Percentiles rank a stretch among this genome's conserved stretches.
phyloP scores from a whole-genome alignment of 352 stramenopile species.

The Phytophthora rubi region DNA sequence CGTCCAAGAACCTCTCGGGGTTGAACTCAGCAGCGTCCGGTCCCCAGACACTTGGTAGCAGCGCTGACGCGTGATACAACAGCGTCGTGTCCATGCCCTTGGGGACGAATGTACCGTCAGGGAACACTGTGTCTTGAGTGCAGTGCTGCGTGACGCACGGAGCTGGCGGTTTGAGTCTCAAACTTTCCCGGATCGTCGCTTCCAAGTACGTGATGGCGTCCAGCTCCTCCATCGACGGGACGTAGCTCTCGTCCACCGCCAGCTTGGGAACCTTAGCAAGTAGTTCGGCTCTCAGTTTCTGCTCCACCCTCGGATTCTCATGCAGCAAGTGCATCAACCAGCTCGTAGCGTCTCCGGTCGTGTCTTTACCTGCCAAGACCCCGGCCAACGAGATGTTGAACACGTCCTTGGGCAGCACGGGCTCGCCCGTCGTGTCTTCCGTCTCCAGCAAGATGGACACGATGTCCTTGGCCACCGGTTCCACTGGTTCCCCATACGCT shows the following conservation, averaged over 20 bases:
- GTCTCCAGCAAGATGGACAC: slow-evolving; percentile 48
- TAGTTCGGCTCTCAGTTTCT: slow-evolving; percentile 39
- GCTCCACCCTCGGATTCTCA: slow-evolving; percentile 55
- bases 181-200: slow-evolving; percentile 51
- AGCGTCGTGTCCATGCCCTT: slow-evolving; percentile 48
- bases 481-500: slow-evolving; percentile 21
- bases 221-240: slow-evolving; percentile 44
- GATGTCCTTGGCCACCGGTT: slow-evolving; percentile 38
- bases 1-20: slow-evolving; percentile 53
- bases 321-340: slow-evolving; percentile 70
- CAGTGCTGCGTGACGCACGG: slow-evolving; percentile 48
- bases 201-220: slow-evolving; percentile 41
- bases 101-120: slow-evolving; percentile 54
- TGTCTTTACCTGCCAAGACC: slow-evolving; percentile 73
- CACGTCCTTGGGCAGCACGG: slow-evolving; percentile 43
- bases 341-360: slow-evolving; percentile 48
- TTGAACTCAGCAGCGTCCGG: slow-evolving; percentile 46
- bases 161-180: slow-evolving; percentile 56
- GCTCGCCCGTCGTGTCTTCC: slow-evolving; percentile 23
- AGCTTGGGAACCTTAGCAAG: slow-evolving; percentile 35
- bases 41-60: slow-evolving; percentile 50
- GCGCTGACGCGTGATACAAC: slow-evolving; percentile 48
- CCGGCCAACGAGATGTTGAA: slow-evolving; percentile 73
- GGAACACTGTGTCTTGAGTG: slow-evolving; percentile 50
- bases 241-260: slow-evolving; percentile 25